phyloP scores from a whole-genome alignment of 805 yeast genomes.

The Candida nitratophila region DNA sequence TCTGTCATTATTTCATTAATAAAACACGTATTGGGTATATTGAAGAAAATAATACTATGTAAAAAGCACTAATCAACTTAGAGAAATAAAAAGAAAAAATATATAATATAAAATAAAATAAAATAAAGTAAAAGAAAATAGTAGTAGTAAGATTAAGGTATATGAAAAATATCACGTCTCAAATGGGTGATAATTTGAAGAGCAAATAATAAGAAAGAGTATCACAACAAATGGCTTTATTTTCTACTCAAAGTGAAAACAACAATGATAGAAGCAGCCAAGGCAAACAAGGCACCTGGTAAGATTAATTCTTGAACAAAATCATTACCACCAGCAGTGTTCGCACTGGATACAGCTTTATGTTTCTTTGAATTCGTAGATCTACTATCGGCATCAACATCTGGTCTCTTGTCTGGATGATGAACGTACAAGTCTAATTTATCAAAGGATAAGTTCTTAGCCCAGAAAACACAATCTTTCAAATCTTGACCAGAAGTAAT shows the following conservation, averaged over 20 bases:
- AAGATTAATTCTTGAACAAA: slow-evolving; percentile 53
- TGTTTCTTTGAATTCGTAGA: slow-evolving; percentile 1
- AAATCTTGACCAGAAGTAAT: slow-evolving; percentile 71
- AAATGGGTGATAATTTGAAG: too few relatives aligned
- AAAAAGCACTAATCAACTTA: too few relatives aligned
- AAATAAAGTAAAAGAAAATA: background rate
- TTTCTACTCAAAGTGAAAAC: slow-evolving; percentile 48
- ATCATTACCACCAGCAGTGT: slow-evolving; percentile 28
- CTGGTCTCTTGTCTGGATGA: slow-evolving; percentile 44
- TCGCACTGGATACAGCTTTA: background rate
- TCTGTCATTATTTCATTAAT: too few relatives aligned
- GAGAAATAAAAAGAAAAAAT: background rate
- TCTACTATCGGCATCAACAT: slow-evolving; percentile 5
- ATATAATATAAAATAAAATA: background rate
- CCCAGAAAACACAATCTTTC: slow-evolving; percentile 59
- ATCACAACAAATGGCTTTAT: slow-evolving; percentile 6
- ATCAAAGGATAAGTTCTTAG: slow-evolving; percentile 39
- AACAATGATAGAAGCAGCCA: slow-evolving; percentile 52
- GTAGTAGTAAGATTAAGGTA: background rate
- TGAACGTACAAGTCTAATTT: slow-evolving; percentile 72
- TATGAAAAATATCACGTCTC: too few relatives aligned
- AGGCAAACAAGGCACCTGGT: slow-evolving; percentile 54
- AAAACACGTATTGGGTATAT: background rate
- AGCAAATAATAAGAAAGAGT: too few relatives aligned
- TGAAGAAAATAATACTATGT: background rate